Evolutionary conservation across 208 protist species (phyloP).

Genomic region (Leishmania mexicana): DNA sequence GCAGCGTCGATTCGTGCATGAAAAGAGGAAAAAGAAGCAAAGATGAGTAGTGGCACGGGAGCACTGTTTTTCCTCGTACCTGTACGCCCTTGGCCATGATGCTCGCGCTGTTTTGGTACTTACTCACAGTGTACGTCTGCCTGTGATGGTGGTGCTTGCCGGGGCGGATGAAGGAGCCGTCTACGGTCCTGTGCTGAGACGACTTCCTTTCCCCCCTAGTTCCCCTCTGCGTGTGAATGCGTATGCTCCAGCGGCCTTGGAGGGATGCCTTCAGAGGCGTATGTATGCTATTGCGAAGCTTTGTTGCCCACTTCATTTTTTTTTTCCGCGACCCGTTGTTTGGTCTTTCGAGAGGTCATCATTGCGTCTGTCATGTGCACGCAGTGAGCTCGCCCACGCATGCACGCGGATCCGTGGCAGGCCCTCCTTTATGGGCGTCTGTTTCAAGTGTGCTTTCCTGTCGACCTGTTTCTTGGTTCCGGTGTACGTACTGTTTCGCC

Average conservation of each 20-base stretch:
- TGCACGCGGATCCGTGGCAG: not conserved
- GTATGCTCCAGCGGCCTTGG: not conserved
- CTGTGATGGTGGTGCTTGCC: not conserved
- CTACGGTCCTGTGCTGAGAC: not conserved
- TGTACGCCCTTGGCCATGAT: not conserved
- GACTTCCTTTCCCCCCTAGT: slow-evolving; percentile 4
- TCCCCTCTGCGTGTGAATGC: not conserved
- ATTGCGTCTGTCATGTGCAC: not conserved
- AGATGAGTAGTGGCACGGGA: not conserved
- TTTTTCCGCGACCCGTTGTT: not conserved
- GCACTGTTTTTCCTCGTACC: not conserved
- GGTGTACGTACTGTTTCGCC: not conserved
- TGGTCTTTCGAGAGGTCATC: not conserved
- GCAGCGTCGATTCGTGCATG: not conserved
- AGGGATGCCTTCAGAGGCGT: not conserved
- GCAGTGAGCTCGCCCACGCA: not conserved
- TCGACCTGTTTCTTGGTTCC: not conserved
- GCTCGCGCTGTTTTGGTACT: not conserved
- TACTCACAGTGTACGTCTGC: not conserved
- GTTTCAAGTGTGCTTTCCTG: not conserved
- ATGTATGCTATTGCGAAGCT: not conserved
- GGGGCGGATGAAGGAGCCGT: not conserved
- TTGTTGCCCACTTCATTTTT: not conserved
- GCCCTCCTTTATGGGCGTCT: not conserved
- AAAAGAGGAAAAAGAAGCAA: not conserved